phyloP scores from a whole-genome alignment of 768 basidiomycete genomes.

The Suillus paluster region DNA sequence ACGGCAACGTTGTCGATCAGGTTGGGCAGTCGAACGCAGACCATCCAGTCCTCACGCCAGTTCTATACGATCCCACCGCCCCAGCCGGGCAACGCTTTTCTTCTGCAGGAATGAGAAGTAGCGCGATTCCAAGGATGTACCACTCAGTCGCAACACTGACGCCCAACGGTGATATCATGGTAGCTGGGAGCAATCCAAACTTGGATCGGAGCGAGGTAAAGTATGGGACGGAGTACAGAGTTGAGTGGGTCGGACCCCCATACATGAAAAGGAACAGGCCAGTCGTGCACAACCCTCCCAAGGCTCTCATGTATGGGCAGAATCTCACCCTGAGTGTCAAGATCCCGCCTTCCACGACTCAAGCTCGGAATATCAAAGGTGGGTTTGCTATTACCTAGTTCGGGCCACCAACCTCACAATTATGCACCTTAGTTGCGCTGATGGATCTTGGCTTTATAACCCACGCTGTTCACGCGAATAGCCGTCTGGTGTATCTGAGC shows the following conservation, averaged over 20 bases:
- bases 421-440: slow-evolving; percentile 54
- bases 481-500: slow-evolving; percentile 71
- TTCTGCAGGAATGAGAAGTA: slow-evolving; percentile 58
- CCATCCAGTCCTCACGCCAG: slow-evolving; percentile 67
- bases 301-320: slow-evolving; percentile 49
- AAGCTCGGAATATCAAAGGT: slow-evolving; percentile 56
- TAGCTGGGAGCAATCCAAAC: slow-evolving; percentile 86
- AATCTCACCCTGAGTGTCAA: slow-evolving; percentile 50
- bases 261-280: slow-evolving; percentile 75
- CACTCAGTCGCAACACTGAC: slow-evolving; percentile 85
- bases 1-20: slow-evolving; percentile 71
- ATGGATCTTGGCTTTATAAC: slow-evolving; percentile 88
- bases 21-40: slow-evolving; percentile 82
- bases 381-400: slow-evolving; percentile 13
- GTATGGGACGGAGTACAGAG: slow-evolving; percentile 87
- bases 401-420: slow-evolving; percentile 12
- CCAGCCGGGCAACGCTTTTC: slow-evolving; percentile 63
- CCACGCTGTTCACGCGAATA: slow-evolving; percentile 76
- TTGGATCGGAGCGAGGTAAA: slow-evolving; percentile 71
- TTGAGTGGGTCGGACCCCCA: slow-evolving; percentile 84
- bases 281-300: slow-evolving; percentile 40
- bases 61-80: slow-evolving; percentile 68
- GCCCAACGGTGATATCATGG: slow-evolving; percentile 72
- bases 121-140: slow-evolving; percentile 74
- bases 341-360: slow-evolving; percentile 40